Percentiles rank a stretch among this genome's conserved stretches.
phyloP scores from a whole-genome alignment of 257 asterid genomes.

The Solanum peruvianum region DNA sequence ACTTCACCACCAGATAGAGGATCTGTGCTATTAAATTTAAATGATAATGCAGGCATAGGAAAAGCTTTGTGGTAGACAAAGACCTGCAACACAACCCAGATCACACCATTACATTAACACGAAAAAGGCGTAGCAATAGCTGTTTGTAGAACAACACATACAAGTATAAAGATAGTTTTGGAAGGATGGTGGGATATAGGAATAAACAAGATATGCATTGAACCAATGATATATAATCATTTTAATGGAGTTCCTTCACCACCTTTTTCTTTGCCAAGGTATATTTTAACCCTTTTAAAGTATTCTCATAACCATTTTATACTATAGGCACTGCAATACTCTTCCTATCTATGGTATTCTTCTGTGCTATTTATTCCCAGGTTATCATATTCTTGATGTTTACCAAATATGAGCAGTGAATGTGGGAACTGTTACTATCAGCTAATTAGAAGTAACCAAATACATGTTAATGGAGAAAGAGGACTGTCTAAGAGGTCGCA shows the following conservation, averaged over 20 bases:
- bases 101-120: neutral
- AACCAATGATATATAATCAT: neutral
- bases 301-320: neutral
- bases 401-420: neutral
- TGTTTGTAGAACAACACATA: neutral
- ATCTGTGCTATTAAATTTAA: conserved; percentile 54
- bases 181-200: neutral
- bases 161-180: neutral
- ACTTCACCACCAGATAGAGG: conserved; percentile 61
- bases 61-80: conserved; percentile 82
- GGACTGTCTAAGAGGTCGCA: neutral
- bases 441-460: neutral
- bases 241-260: neutral
- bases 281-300: neutral
- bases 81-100: conserved; percentile 33
- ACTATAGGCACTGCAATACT: neutral
- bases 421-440: neutral
- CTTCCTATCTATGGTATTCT: neutral
- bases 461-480: neutral
- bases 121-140: neutral
- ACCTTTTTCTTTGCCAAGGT: neutral
- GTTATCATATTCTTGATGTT: neutral
- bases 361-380: neutral
- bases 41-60: conserved; percentile 78
- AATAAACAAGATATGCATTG: neutral